These are phyloP conservation scores for Clohesyomyces aquaticus DNA, from an alignment of 495 filamentous ascomycete genomes.

Conservation along the genomic window DNA sequence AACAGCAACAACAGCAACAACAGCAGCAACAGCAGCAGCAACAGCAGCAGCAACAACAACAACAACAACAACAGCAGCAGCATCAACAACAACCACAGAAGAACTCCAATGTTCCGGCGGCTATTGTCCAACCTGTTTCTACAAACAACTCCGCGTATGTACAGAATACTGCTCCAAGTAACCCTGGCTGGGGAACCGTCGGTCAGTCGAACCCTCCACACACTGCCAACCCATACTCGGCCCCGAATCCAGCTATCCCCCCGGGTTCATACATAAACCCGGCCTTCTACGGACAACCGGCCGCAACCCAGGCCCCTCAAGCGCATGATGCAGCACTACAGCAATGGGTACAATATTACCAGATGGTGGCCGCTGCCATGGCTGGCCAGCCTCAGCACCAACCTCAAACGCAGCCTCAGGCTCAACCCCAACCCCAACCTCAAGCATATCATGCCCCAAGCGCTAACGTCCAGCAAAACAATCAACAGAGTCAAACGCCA, in stretches of 20 bases:
- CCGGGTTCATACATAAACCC: constrained; percentile 27
- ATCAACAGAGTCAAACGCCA: background rate
- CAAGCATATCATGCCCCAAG: constrained; percentile 1
- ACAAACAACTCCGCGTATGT: constrained; percentile 24
- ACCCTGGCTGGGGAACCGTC: constrained; percentile 2
- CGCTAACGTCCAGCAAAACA: background rate
- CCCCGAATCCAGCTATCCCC: constrained; percentile 3
- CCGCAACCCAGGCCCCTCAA: background rate
- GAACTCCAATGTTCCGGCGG: background rate
- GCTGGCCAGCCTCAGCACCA: constrained; percentile 19
- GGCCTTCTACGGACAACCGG: constrained; percentile 6
- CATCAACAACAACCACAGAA: constrained; percentile 4
- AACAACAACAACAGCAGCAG: background rate
- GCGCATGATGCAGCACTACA: constrained; percentile 12
- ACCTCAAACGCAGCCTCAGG: constrained; percentile 7
- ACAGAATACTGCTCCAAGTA: constrained; percentile 13
- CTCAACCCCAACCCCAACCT: background rate
- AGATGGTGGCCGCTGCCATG: constrained; percentile 12
- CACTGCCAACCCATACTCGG: background rate
- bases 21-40: constrained; percentile 8
- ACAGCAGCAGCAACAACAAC: constrained; percentile 9
- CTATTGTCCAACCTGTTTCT: constrained; percentile 7
- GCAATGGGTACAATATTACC: constrained; percentile 30
- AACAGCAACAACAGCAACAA: constrained; percentile 5
- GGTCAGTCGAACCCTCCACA: background rate